Base-by-base conservation (phyloP, 2,329 filamentous ascomycete species). In the Cladosporium sp. region DNA sequence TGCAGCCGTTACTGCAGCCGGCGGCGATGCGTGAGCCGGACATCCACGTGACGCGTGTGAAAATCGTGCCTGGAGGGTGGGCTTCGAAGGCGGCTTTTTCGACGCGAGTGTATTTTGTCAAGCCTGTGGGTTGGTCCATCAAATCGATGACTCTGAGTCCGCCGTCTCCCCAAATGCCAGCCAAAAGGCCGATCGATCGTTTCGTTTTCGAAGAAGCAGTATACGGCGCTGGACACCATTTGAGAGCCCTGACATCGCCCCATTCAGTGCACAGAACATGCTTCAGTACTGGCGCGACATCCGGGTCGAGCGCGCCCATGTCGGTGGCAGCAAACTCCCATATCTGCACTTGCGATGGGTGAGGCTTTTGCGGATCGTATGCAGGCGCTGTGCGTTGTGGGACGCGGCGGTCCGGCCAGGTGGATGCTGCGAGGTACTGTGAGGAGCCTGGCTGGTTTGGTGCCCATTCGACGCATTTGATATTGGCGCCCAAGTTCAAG, bases 131-230 rank as follows among this genome's bases (percentile, higher is more conserved):
- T n/a, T 53, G 47, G 12, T 54, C 51, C 20, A 58, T 69, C n/a
- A 84, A 60, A 57, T 81, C 74, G 29, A 84, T 60, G 4, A 84
- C 70, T 51, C 79, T 70, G 4, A 80, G 64, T 41, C 64, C 70
- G 4, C 82, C 82, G 61, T 85, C 82, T n/a, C 71, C 73, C 70
- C 77, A 83, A 1, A 84, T 64, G 9, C 73, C 73, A 4, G 78
- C 80, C 19, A 85, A 68, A 6, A 83, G 64, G 0, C 80, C 80
- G 30, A 83, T 63, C 41, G 63, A 43, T 6, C 22, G 30, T 13
- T 29, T 51, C 3, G 32, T 15, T 8, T 13, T 13, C 3, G 41
- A 60, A 59, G 53, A 61, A 58, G 27, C 56, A 57, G 19, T 63
- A 59, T 39, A 64, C 52, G 19, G 65, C 41, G 77, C 66, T 9